Evolutionary conservation across 768 basidiomycete genomes (phyloP).

Genomic region (Russula vinacea): DNA sequence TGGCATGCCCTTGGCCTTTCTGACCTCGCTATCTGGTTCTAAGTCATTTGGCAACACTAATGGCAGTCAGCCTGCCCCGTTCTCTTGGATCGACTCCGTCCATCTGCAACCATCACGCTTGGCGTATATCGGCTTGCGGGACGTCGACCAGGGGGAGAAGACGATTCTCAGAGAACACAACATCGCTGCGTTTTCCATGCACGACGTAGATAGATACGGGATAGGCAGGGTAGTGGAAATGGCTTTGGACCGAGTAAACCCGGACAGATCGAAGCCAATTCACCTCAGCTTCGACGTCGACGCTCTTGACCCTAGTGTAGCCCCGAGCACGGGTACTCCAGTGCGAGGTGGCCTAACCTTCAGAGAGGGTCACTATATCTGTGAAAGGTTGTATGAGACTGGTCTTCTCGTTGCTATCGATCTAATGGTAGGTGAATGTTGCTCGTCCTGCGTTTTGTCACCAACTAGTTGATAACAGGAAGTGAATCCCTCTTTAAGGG

Average conservation of each 20-base stretch:
- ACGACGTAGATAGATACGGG: constrained; percentile 72
- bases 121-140: constrained; percentile 97
- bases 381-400: constrained; percentile 89
- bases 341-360: constrained; percentile 95
- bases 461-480: constrained; percentile 50
- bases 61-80: constrained; percentile 31
- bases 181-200: constrained; percentile 64
- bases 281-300: constrained; percentile 98
- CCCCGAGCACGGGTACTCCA: constrained; percentile 93
- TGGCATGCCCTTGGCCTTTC: constrained; percentile 97
- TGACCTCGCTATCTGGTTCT: constrained; percentile 43
- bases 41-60: constrained; percentile 1
- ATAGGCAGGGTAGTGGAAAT: constrained; percentile 95
- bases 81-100: constrained; percentile 58
- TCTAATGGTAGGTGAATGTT: constrained; percentile 67
- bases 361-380: constrained; percentile 97
- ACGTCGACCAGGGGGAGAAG: constrained; percentile 88
- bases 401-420: constrained; percentile 89
- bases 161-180: constrained; percentile 82
- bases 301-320: constrained; percentile 89
- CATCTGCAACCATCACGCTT: constrained; percentile 66
- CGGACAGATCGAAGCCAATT: constrained; percentile 75
- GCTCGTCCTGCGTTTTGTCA: constrained; percentile 10
- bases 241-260: constrained; percentile 94
- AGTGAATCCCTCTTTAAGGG: constrained; percentile 91